Base-by-base conservation (phyloP, 2,329 filamentous ascomycete species). In the Colletotrichum navitas region DNA sequence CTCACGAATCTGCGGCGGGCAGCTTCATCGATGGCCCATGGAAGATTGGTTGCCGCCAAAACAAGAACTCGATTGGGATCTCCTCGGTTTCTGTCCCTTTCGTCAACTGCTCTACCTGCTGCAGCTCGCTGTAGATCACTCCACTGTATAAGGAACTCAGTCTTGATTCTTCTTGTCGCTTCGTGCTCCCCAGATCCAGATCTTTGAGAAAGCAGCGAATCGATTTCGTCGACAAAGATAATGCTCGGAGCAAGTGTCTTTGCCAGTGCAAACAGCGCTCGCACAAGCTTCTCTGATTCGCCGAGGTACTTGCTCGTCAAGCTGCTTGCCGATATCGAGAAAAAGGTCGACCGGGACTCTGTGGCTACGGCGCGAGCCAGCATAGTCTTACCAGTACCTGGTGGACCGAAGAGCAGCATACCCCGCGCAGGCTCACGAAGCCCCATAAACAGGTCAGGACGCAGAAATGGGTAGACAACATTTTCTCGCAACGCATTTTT, bases 311-410 rank as follows among this genome's bases (percentile, higher is more conserved):
- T 99, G 78, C 93, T 97, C 1, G 95, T 98, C 75, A 99, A 83
- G 76, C 93, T 97, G 79, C 94, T 97, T 21, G 96, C 94, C 6
- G 94, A 97, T 67, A 99, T 97, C 18, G 95, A 97, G 83, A 99
- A 98, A 82, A 98, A 99, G 0, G 97, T 97, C 14, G 94, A 97
- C 76, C 91, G 92, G 1, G 94, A 97, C 81, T 99, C 96, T 0
- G 96, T 98, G 1, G 96, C 96, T 0, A 98, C 95, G 11, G 94
- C 94, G 74, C 96, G 90, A 12, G 96, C 96, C 47, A 99, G 85
- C 96, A 99, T 99, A 0, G 96, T 99, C 82, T 99, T 99, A 63
- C 96, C 96, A 0, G 96, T 99, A n/a, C 96, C 96, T 0, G 96
- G 96, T 1, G 96, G 96, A 0, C 96, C 96, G 78, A 99, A 99